Conservation (phyloP, 257 asterid species). For the Solanum chmielewskii region DNA sequence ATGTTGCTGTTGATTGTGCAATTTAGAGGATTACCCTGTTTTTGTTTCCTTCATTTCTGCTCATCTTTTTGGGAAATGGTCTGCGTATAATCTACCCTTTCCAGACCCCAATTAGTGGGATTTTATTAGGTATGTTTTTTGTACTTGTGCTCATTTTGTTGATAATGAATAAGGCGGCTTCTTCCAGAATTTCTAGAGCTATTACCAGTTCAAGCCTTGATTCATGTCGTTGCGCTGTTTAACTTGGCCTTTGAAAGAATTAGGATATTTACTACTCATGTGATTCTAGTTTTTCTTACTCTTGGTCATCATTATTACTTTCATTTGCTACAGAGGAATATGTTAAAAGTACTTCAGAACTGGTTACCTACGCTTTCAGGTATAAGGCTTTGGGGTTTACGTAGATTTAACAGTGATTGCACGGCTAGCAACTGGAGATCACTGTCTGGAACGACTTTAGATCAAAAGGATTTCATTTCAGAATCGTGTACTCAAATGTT, state of each 20-base stretch:
- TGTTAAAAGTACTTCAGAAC: background rate
- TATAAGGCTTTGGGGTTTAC: constrained; percentile 47
- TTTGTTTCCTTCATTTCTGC: background rate
- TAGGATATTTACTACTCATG: background rate
- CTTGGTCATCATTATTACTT: background rate
- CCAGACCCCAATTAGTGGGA: background rate
- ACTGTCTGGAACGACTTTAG: constrained; percentile 38
- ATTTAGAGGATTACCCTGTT: background rate
- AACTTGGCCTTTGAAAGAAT: background rate
- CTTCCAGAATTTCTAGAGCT: background rate
- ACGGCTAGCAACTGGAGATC: constrained; percentile 35
- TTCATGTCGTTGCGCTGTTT: background rate
- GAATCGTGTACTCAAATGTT: constrained; percentile 58
- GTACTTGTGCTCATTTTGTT: background rate
- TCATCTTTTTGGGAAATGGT: background rate
- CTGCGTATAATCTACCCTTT: background rate
- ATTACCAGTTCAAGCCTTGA: background rate
- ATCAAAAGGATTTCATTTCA: constrained; percentile 61
- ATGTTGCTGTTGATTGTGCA: background rate
- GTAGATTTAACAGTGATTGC: constrained; percentile 51
- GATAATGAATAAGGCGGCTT: background rate
- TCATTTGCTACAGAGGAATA: background rate
- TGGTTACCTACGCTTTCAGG: constrained; percentile 19
- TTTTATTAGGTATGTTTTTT: background rate
- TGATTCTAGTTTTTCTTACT: background rate